These are phyloP conservation scores for Quercus parvula DNA, from an alignment of 306 rosid genomes.

Conservation along the genomic window DNA sequence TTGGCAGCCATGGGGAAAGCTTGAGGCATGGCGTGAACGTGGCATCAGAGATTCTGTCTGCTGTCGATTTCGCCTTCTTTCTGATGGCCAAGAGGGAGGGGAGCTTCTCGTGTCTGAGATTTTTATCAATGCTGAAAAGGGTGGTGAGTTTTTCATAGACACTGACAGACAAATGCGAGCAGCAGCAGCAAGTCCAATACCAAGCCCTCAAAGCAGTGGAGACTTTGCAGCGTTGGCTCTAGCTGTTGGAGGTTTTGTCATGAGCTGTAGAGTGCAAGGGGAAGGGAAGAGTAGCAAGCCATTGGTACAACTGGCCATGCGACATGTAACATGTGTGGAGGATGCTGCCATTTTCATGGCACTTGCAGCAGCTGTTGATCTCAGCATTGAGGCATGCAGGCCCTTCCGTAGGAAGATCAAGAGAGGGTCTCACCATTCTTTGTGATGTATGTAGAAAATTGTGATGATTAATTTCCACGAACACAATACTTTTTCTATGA, in stretches of 20 bases:
- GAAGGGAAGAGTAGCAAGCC: constrained; percentile 86
- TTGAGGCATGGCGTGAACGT: constrained; percentile 95
- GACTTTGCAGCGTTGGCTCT: constrained; percentile 77
- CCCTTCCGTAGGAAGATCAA: constrained; percentile 72
- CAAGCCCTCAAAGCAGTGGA: constrained; percentile 91
- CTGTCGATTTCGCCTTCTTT: constrained; percentile 72
- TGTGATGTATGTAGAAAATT: constrained; percentile 29
- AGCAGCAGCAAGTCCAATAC: constrained; percentile 54
- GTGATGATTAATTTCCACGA: background rate
- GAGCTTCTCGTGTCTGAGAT: constrained; percentile 81
- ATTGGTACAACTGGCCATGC: constrained; percentile 73
- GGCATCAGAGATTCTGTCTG: constrained; percentile 73
- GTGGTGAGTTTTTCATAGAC: constrained; percentile 86
- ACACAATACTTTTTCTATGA: constrained; percentile 13
- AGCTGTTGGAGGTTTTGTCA: constrained; percentile 73
- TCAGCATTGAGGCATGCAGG: constrained; percentile 79
- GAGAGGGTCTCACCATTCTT: constrained; percentile 48
- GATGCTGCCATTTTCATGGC: constrained; percentile 98
- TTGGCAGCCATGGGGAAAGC: constrained; percentile 99
- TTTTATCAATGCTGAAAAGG: constrained; percentile 73
- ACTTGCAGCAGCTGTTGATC: constrained; percentile 87
- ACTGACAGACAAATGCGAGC: constrained; percentile 68
- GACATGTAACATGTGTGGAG: constrained; percentile 83
- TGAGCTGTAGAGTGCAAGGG: constrained; percentile 89
- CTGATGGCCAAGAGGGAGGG: constrained; percentile 71